Conservation (phyloP, 257 asterid genomes). For the Ocimum tenuiflorum region DNA sequence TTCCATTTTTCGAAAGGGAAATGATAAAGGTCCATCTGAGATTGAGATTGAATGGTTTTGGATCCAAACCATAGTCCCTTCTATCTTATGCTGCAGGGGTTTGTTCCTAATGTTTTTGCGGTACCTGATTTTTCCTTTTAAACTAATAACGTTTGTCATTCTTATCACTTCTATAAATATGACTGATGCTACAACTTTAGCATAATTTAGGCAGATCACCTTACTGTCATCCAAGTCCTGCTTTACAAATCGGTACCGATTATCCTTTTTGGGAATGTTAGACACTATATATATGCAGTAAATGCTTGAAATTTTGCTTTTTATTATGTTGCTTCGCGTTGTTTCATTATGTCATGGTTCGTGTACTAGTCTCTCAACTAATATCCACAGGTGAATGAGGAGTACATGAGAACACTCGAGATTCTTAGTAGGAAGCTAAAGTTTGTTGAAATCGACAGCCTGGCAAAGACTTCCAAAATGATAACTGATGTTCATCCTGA, state of each 20-base stretch:
- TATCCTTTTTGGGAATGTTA: too few relatives aligned
- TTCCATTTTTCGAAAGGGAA: not conserved
- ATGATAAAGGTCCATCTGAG: not conserved
- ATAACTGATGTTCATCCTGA: conserved; percentile 87
- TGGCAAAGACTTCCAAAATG: conserved; percentile 80
- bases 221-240: conserved; percentile 2
- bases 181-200: not conserved
- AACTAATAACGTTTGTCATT: not conserved
- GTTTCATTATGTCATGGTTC: conserved; percentile 11
- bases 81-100: not conserved
- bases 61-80: not conserved
- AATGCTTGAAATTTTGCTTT: conserved; percentile 9
- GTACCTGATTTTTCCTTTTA: conserved; percentile 4
- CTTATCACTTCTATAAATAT: too few relatives aligned
- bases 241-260: not conserved
- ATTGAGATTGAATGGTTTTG: not conserved
- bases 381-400: conserved; percentile 77
- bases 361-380: conserved; percentile 14
- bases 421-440: conserved; percentile 80
- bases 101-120: conserved; percentile 1
- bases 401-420: conserved; percentile 81
- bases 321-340: not conserved
- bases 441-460: conserved; percentile 64
- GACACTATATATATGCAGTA: conserved; percentile 21
- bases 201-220: not conserved